Evolutionary conservation across 2,329 filamentous ascomycete species (phyloP), one percentile per base, ranked within the genome.

Genomic region (Fusarium metavorans): DNA sequence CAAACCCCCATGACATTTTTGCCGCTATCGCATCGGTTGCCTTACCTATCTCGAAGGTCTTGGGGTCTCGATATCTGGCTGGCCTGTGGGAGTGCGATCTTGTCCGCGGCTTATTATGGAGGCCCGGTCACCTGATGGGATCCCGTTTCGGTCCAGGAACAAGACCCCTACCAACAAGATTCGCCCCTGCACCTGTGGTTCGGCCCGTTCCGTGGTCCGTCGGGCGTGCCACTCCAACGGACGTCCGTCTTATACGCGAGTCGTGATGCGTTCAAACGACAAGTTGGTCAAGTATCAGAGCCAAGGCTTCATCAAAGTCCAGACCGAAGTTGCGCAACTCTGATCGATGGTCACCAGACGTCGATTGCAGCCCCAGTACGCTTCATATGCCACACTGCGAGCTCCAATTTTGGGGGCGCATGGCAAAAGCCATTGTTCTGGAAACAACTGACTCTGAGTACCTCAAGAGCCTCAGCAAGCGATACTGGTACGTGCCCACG

Each of bases 121-220:
- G 48, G 2, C 64, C 70, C 1, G 65, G 64, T 0, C 68, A 71
- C 18, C 45, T 23, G 9, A 14, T 71, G 11, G 32, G 39, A 5
- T 7, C 16, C 30, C 14, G 52, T 11, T 41, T 60, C 6, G 37
- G 60, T 9, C 37, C 64, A 5, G 68, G 56, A 8, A 71, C 56
- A 11, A 64, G 70, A 4, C 70, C 68, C 7, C 5, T 39, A 2
- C 34, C 64, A 1, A 72, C 70, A 2, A n/a, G 7, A 0, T 58
- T 72, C 2, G 65, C 68, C 6, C 2, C 56, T 1, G 35, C 52
- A 0, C 64, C 64, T 1, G 68, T 72, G 0, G 50, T 71, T 6
- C 52, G 64, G 70, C 70, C 2, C 70, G 68, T 10, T 71, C 70
- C 70, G 2, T 72, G 70, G 68, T 68, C 70, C n/a, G n/a, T n/a